These are phyloP conservation scores for Bacidia gigantensis DNA, from an alignment of 495 filamentous ascomycete genomes.

Conservation along the genomic window DNA sequence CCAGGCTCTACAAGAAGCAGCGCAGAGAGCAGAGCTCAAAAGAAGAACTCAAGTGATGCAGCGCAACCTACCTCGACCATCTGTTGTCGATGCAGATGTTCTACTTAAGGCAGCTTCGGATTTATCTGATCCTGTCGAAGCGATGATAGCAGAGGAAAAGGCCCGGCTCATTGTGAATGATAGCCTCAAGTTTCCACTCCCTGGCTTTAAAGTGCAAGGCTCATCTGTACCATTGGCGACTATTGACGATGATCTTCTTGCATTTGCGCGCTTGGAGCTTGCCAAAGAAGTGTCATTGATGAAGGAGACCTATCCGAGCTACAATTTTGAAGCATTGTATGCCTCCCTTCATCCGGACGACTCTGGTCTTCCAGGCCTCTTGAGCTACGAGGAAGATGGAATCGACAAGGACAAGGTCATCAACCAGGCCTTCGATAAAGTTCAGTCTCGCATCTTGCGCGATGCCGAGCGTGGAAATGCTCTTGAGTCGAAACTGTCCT, in stretches of 20 bases:
- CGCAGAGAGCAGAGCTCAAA: slow-evolving; percentile 61
- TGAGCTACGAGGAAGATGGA: slow-evolving; percentile 61
- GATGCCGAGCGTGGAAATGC: slow-evolving; percentile 70
- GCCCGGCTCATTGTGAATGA: slow-evolving; percentile 71
- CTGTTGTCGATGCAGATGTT: slow-evolving; percentile 53
- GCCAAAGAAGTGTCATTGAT: slow-evolving; percentile 48
- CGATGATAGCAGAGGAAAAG: slow-evolving; percentile 57
- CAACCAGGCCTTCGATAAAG: slow-evolving; percentile 49
- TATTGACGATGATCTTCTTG: slow-evolving; percentile 57
- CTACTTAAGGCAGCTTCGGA: slow-evolving; percentile 46
- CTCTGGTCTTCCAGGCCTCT: slow-evolving; percentile 57
- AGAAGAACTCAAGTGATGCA: slow-evolving; percentile 85
- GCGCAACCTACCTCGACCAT: slow-evolving; percentile 64
- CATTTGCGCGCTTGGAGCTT: slow-evolving; percentile 63
- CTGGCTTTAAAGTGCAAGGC: slow-evolving; percentile 49
- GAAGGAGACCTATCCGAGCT: slow-evolving; percentile 11
- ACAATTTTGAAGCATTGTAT: slow-evolving; percentile 56
- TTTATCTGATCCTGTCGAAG: slow-evolving; percentile 40
- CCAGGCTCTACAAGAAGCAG: slow-evolving; percentile 51
- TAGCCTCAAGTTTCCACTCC: slow-evolving; percentile 56
- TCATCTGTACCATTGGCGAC: slow-evolving; percentile 43
- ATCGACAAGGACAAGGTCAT: slow-evolving; percentile 47
- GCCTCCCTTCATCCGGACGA: slow-evolving; percentile 40
- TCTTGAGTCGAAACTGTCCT: slow-evolving; percentile 81
- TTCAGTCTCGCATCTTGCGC: slow-evolving; percentile 54